phyloP scores from a whole-genome alignment of 768 basidiomycete genomes.

The Suillus tomentosus region DNA sequence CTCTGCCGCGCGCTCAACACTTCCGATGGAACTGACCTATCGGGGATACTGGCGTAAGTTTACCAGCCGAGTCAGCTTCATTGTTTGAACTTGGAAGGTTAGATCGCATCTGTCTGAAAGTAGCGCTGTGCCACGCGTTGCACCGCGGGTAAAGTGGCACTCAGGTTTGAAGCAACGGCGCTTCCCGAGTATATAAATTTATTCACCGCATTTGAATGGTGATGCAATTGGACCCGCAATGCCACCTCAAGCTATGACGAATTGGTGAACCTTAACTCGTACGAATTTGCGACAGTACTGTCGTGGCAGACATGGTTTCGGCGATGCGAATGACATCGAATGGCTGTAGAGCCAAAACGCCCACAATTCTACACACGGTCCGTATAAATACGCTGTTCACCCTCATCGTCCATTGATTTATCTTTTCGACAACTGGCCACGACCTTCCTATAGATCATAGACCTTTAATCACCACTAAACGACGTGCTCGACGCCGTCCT shows the following conservation, averaged over 20 bases:
- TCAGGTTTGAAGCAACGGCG: neutral
- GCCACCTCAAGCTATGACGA: neutral
- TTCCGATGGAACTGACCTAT: neutral
- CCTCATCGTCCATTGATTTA: neutral
- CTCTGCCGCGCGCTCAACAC: neutral
- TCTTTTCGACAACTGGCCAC: neutral
- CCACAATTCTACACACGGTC: neutral
- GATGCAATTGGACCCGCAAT: neutral
- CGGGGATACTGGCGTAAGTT: neutral
- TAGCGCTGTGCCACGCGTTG: constrained; percentile 62
- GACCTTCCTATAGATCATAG: constrained; percentile 2
- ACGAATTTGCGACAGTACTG: neutral
- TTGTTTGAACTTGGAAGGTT: constrained; percentile 43
- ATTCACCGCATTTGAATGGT: neutral
- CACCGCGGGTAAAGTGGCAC: neutral
- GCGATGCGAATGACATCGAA: neutral
- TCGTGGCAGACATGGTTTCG: constrained; percentile 7
- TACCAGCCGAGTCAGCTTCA: neutral
- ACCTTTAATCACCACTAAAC: too few relatives aligned
- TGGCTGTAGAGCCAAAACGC: neutral
- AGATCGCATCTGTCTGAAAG: constrained; percentile 72
- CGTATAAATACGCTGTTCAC: constrained; percentile 28
- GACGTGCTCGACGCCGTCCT: constrained; percentile 13
- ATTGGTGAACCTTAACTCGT: neutral
- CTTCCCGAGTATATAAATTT: neutral